Evolutionary conservation across 768 basidiomycete genomes (phyloP), one percentile per base, ranked within the genome.

Genomic region (Lentinus tigrinus): DNA sequence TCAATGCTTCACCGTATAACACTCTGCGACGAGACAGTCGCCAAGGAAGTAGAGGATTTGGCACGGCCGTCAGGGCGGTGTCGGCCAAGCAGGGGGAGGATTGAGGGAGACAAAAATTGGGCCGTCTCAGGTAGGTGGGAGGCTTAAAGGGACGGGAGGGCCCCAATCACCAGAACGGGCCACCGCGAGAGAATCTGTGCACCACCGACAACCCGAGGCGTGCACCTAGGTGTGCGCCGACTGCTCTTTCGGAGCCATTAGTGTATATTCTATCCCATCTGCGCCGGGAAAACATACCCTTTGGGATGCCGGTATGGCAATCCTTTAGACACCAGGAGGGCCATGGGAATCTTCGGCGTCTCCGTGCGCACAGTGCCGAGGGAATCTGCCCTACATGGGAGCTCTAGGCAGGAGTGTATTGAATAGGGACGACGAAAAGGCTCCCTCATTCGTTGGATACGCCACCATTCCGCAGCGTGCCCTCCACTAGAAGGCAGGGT

Each of bases 121-220:
- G 46, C 28, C 50, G 50, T 38, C 27, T 43, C 57, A 31, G 46
- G 44, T 42, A 43, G 57, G 46, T 58, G 51, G 37, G 57, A 58
- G 24, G 26, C 46, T 58, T 52, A 48, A 52, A 52, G 51, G 39
- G 51, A 28, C 39, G 38, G 39, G 23, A 40, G 40, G 19, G 38
- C 23, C 52, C 42, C 21, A 34, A n/a, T 39, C 3, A 44, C 42
- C 42, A 14, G 17, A 36, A 44, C 27, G 11, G 26, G 42, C 11
- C 10, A n/a, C 17, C n/a, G 44, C n/a, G 26, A 26, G 47, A 49
- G 38, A 42, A 26, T 28, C 16, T 19, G 14, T 23, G n/a, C 54
- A n/a, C 23, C 16, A 17, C 34, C 44, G 44, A 19, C 19, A 10
- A 14, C 11, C 38, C 54, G 44, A 19, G 47, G 23, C 51, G 51